Base-by-base conservation (phyloP, 176 grass and related monocot species). In the Tillandsia fasciculata region DNA sequence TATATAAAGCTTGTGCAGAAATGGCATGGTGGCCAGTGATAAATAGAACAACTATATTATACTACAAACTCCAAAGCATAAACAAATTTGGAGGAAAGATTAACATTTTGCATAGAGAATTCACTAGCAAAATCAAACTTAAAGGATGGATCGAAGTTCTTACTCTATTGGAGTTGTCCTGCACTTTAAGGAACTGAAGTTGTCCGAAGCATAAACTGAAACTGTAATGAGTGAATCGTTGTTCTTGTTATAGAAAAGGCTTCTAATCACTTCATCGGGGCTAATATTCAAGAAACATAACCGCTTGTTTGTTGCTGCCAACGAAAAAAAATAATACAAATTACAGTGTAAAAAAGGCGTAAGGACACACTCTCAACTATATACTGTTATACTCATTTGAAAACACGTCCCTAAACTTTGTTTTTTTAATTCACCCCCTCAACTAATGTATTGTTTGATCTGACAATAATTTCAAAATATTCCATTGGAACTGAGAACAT, bases 191-290 rank as follows among this genome's bases (percentile, higher is more conserved):
- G 89, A 93, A 76, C 94, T 99, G 80, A 99, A 99, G 74, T 90
- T 82, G 66, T 99, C 89, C 53, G 94, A 86, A 23, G 89, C 89
- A 90, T 97, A 97, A 81, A 97, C 94, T 69, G 94, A 97, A 15
- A 97, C 94, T 28, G 94, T 97, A 83, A 97, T 97, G 63, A 97
- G 94, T 9, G 94, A 97, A 79, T 97, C 89, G 61, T 97, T 97
- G 69, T 97, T 97, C 83, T 97, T 97, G 71, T 97, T 97, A 83
- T 92, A 97, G 64, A 97, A 97, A 71, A 97, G 86, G 64, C 94
- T 97, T 77, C 94, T 85, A 63, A 97, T 97, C 68, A 97, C 94
- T 83, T 97, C 94, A 87, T 97, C 94, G 42, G 89, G 94, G 64
- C 84, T 92, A 70, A 92, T 81, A 83, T 97, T 97, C 82, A 97